Conservation (phyloP, 2,329 filamentous ascomycete genomes). For the Hypoxylon sp. region DNA sequence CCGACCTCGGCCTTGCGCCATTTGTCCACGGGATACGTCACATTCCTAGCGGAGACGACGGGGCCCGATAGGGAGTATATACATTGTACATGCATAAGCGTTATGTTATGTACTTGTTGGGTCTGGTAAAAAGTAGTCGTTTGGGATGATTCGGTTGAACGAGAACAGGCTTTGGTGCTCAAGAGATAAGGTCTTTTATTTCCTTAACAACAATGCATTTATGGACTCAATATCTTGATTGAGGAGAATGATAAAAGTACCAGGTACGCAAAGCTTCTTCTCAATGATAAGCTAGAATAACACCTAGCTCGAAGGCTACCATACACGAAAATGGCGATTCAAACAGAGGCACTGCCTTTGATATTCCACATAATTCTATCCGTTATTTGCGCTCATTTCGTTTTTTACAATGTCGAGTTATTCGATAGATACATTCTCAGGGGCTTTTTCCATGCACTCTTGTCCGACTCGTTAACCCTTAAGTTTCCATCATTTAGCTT, state of each 20-base stretch:
- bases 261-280: background rate
- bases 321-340: background rate
- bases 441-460: background rate
- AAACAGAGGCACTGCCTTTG: background rate
- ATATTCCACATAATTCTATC: background rate
- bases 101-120: too few relatives aligned
- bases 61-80: slow-evolving; percentile 13
- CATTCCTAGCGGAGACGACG: slow-evolving; percentile 24
- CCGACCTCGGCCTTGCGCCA: slow-evolving; percentile 44
- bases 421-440: background rate
- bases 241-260: background rate
- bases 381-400: background rate
- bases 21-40: slow-evolving; percentile 32
- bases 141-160: background rate
- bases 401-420: background rate
- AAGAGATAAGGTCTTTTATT: background rate
- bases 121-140: background rate
- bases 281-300: background rate
- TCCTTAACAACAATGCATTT: background rate
- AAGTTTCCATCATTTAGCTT: background rate
- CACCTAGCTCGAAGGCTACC: background rate
- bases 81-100: slow-evolving; percentile 4
- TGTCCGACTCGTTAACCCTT: background rate
- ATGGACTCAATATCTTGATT: background rate
- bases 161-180: background rate